A percentile compares a stretch with the other conserved stretches of the same genome.
phyloP scores from a whole-genome alignment of 805 yeast species.

The Metschnikowia matae region DNA sequence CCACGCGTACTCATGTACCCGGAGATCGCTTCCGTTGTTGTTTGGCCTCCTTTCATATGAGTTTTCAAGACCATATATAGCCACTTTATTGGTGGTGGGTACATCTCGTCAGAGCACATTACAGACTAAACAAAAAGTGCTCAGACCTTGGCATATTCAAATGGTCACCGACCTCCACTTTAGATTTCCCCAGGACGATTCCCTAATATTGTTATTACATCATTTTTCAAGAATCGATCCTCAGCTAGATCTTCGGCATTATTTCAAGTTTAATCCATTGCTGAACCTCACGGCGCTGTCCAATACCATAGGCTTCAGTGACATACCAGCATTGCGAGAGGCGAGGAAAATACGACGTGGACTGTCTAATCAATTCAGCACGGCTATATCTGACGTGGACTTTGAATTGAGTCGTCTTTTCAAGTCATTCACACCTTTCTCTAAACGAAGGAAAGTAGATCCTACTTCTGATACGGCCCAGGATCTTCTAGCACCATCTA shows the following conservation, averaged over 20 bases:
- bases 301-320: neutral
- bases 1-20: slow-evolving; percentile 1
- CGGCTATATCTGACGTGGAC: slow-evolving; percentile 3
- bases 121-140: slow-evolving; percentile 1
- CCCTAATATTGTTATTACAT: slow-evolving; percentile 8
- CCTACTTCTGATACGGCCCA: neutral
- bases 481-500: neutral
- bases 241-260: slow-evolving; percentile 1
- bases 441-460: neutral
- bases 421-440: neutral
- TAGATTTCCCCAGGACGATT: slow-evolving; percentile 13
- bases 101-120: slow-evolving; percentile 2
- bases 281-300: neutral
- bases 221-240: slow-evolving; percentile 4
- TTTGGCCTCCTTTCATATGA: slow-evolving; percentile 16
- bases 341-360: neutral
- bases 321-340: neutral
- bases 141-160: slow-evolving; percentile 15
- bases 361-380: neutral
- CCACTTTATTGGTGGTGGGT: slow-evolving; percentile 11
- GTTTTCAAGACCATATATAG: slow-evolving; percentile 15
- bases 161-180: slow-evolving; percentile 8
- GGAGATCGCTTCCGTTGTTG: slow-evolving; percentile 12
- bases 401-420: neutral
- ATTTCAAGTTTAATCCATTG: neutral